phyloP scores from a whole-genome alignment of 164 flowering plant genomes.

The Annona squamosa region DNA sequence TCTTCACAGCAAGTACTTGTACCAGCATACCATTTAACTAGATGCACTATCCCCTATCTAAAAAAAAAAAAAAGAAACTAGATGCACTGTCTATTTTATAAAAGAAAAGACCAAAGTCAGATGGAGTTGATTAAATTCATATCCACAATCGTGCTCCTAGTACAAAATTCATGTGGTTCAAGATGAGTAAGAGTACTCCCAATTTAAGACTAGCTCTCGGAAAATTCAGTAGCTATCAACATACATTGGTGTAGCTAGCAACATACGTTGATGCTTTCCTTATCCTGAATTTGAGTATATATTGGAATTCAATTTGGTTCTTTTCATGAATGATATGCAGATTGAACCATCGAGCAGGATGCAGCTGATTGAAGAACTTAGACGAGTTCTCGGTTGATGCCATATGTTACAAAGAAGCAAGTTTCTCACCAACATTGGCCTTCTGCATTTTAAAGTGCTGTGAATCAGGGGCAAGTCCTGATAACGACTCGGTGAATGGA shows the following conservation, averaged over 20 bases:
- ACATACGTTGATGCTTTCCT: background rate
- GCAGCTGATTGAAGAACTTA: slow-evolving; percentile 24
- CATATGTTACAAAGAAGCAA: background rate
- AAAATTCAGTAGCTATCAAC: background rate
- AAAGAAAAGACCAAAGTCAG: background rate
- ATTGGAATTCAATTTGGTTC: background rate
- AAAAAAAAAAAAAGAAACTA: background rate
- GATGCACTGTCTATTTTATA: background rate
- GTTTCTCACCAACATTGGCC: background rate
- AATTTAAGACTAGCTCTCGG: background rate
- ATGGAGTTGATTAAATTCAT: background rate
- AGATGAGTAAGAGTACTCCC: background rate
- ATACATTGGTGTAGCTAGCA: background rate
- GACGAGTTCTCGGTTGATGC: slow-evolving; percentile 15
- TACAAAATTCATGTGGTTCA: background rate
- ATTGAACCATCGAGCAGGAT: slow-evolving; percentile 22
- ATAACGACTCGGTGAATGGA: slow-evolving; percentile 1
- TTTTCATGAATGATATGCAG: slow-evolving; percentile 18
- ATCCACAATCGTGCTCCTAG: background rate
- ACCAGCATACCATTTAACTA: background rate
- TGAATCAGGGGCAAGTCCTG: background rate
- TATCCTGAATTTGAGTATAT: background rate
- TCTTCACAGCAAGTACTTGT: background rate
- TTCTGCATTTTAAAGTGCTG: background rate
- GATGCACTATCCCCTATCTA: background rate